A percentile compares a stretch with the other conserved stretches of the same genome.
Evolutionary conservation across 805 yeast genomes (phyloP).

Genomic region (Maudiozyma pseudohumilis): DNA sequence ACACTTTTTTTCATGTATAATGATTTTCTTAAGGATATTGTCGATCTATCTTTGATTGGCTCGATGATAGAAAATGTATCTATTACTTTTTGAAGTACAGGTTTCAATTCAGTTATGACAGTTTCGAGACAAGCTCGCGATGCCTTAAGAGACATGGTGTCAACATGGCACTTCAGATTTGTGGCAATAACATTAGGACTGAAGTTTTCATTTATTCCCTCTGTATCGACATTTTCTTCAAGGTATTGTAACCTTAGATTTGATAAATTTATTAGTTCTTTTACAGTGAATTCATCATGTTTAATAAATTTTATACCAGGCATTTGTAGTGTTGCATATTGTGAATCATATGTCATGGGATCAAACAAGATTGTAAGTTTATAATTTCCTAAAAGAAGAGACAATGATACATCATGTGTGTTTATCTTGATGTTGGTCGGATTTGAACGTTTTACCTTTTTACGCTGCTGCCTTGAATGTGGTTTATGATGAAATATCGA

Average conservation of each 20-base stretch:
- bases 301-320: neutral
- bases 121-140: neutral
- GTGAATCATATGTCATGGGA: conserved; percentile 2
- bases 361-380: conserved; percentile 4
- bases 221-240: neutral
- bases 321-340: neutral
- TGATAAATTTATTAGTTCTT: conserved; percentile 1
- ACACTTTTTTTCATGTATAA: conserved; percentile 19
- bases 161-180: neutral
- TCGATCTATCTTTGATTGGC: neutral
- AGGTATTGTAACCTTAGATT: neutral
- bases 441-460: too few relatives aligned
- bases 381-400: neutral
- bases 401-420: conserved; percentile 5
- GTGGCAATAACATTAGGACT: neutral
- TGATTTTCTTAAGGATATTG: neutral
- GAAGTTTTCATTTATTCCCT: conserved; percentile 1
- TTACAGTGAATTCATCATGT: neutral
- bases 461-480: too few relatives aligned
- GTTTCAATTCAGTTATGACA: neutral
- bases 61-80: too few relatives aligned
- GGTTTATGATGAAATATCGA: too few relatives aligned
- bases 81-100: neutral
- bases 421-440: too few relatives aligned
- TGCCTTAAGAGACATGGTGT: neutral